A percentile compares a stretch with the other conserved stretches of the same genome.
These are phyloP conservation scores for Aureobasidium uvarum DNA, from an alignment of 2,329 filamentous ascomycete genomes.

Conservation along the genomic window DNA sequence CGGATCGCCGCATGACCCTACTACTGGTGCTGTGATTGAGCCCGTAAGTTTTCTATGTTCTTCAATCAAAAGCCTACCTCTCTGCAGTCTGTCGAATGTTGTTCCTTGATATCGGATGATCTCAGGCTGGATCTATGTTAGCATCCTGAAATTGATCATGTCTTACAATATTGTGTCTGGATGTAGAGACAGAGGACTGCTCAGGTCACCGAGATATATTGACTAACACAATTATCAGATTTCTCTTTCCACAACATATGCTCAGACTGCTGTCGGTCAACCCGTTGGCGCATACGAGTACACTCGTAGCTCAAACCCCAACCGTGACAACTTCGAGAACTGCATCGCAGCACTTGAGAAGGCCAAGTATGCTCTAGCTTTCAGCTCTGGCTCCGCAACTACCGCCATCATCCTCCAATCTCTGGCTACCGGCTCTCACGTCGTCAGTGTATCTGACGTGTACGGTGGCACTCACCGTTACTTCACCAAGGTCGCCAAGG, in stretches of 20 bases:
- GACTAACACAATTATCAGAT: constrained; percentile 54
- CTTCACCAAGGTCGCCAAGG: constrained; percentile 95
- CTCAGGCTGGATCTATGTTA: neutral
- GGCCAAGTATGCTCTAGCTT: constrained; percentile 88
- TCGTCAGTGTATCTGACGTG: constrained; percentile 94
- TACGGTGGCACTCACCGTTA: constrained; percentile 98
- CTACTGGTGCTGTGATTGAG: constrained; percentile 93
- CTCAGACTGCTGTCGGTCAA: constrained; percentile 82
- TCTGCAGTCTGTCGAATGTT: neutral
- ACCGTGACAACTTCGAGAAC: constrained; percentile 89
- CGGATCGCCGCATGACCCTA: constrained; percentile 83
- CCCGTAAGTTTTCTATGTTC: constrained; percentile 51
- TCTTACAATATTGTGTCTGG: neutral
- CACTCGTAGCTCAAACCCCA: constrained; percentile 89
- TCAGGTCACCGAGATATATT: neutral
- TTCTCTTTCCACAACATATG: constrained; percentile 93
- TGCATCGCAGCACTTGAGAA: constrained; percentile 91
- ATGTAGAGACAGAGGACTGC: neutral
- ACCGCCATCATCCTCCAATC: constrained; percentile 93
- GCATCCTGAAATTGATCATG: neutral
- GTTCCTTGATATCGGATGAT: neutral
- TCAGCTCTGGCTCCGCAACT: constrained; percentile 89
- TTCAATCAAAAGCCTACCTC: neutral
- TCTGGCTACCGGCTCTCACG: constrained; percentile 84
- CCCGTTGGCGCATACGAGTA: constrained; percentile 92